These are phyloP conservation scores for Zea luxurians DNA, from an alignment of 176 grass and related monocot species.

Conservation along the genomic window DNA sequence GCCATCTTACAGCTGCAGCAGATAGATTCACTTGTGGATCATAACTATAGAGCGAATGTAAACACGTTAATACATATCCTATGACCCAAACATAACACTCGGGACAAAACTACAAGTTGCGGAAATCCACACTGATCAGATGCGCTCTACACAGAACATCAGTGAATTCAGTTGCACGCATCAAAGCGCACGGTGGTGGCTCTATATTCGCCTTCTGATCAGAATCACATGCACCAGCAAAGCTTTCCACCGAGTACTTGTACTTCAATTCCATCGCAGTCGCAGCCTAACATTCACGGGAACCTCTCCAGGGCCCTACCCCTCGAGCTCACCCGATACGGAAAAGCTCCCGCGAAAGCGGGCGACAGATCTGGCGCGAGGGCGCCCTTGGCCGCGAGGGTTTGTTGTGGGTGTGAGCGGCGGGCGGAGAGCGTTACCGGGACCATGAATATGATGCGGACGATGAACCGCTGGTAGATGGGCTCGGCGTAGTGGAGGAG, in stretches of 20 bases:
- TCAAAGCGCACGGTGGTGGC: no score
- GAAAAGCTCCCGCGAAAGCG: not conserved
- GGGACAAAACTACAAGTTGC: no score
- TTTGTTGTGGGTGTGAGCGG: not conserved
- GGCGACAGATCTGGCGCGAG: conserved; percentile 37
- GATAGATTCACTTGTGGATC: not conserved
- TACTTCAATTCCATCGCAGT: not conserved
- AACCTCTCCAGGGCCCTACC: not conserved
- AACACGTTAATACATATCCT: not conserved
- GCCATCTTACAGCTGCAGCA: no score
- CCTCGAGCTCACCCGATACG: not conserved
- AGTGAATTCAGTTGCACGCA: not conserved
- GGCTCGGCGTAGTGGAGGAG: conserved; percentile 84
- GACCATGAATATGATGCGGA: conserved; percentile 91
- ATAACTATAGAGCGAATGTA: no score
- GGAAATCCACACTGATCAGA: no score
- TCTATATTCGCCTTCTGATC: not conserved
- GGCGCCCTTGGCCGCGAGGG: not conserved
- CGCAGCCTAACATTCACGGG: not conserved
- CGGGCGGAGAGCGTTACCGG: conserved; percentile 47
- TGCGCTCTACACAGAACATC: not conserved
- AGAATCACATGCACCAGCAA: not conserved
- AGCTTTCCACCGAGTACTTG: not conserved
- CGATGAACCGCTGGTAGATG: conserved; percentile 80
- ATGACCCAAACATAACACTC: not conserved